Evolutionary conservation across 176 grass and related monocot species (phyloP), one percentile per base, ranked within the genome.

Genomic region (Triticum turgidum): DNA sequence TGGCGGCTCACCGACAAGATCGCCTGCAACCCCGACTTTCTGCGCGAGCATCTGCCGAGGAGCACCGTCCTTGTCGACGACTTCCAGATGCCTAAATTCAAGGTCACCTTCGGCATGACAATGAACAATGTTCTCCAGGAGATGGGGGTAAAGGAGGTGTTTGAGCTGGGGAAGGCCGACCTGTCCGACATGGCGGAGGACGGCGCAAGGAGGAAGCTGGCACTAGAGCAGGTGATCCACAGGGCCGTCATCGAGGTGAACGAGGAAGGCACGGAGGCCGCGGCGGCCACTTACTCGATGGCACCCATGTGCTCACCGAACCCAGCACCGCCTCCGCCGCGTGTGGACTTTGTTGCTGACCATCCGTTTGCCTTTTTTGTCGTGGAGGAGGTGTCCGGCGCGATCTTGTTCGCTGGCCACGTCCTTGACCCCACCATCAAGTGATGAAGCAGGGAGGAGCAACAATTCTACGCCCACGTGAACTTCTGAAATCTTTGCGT

Each of bases 251-350:
- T 75, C 12, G 72, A 75, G 42, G 72, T 75, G 42, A 75, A 49
- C 42, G 69, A 72, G 37, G 69, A 41, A 72, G 69, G 69, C 37
- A 72, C 37, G 2, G 42, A 75, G 21, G 72, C 7, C 0, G 42
- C 42, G 42, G 42, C 72, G 2, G n/a, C 8, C 1, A 75, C 72
- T 7, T 11, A 0, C 20, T 0, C 0, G 7, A 4, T 1, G 67
- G 0, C 5, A 7, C 0, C 0, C 3, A 8, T 8, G 33, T 69
- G 67, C 11, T 2, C 37, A 12, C 0, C 2, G 0, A 42, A 12
- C 7, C 2, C 1, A 1, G 0, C 34, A 6, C 30, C 65, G 7
- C 18, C 9, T 17, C 8, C 20, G 0, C 37, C 20, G 0, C 34
- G 9, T 10, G 42, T 74, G 14, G 25, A 76, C 45, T 54, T 76